Base-by-base conservation (phyloP, 2,329 filamentous ascomycete genomes). In the Xylaria sp. region DNA sequence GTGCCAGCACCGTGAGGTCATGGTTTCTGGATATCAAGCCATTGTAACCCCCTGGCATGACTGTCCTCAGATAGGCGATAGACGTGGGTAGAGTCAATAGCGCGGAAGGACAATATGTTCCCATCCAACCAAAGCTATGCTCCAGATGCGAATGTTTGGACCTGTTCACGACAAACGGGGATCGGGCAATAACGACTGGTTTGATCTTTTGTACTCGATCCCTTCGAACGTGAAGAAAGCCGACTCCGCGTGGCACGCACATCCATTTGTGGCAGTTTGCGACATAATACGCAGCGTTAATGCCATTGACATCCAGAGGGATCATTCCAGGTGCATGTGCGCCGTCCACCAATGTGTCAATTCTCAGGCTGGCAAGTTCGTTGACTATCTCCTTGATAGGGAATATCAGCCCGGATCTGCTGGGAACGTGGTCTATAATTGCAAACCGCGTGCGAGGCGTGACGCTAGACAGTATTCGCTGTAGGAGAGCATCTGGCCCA, bases 231-330 rank as follows among this genome's bases (percentile, higher is more conserved):
- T 60, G 45, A 11, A 63, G 47, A 38, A 63, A 63, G 5, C 60
- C 55, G 5, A 63, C 60, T 14, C 60, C 60, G 15, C 60, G 60
- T 7, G 60, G 60, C 15, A 17, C 55, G 49, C 60, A 63, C 60
- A 63, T 63, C 60, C 60, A 63, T 19, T 63, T 63, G 19, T 63
- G 60, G 38, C 60, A 63, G 15, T 49, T 63, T 6, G 60, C 43
- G 6, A 49, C 43, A 8, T 63, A 63, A 28, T 63, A 63, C 28
- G 60, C 60, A 11, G 60, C 55, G 19, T 49, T 49, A 17, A 63
- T 63, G 43, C 59, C 55, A 7, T 28, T 21, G 9, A 63, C n/a
- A 14, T 63, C 55, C 1, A 63, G 17, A 2, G 40, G 54, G 12
- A 63, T 49, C 54, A 47, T 45, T 1, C 60, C 60, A 4, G 60